Percentiles rank a stretch among this genome's conserved stretches.
phyloP scores from a whole-genome alignment of 1,139 yeast genomes.

The Yamadazyma triangularis region DNA sequence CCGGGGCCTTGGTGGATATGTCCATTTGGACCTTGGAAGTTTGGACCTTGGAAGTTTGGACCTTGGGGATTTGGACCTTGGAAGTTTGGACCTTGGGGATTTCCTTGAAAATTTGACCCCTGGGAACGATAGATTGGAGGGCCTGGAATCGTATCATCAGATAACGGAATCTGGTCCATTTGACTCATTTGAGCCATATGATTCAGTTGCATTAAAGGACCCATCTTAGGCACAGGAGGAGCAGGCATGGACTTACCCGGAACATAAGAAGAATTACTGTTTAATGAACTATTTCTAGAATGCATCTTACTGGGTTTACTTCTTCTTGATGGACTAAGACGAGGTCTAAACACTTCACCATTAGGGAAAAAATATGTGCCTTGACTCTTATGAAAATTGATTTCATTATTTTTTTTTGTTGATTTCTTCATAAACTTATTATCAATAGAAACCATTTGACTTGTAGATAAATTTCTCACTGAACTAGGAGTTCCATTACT shows the following conservation, averaged over 20 bases:
- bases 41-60: background rate
- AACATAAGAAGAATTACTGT: conserved; percentile 1
- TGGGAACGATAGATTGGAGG: no score
- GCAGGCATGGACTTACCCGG: background rate
- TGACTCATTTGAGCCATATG: background rate
- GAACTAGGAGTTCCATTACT: conserved; percentile 5
- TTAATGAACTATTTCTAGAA: conserved; percentile 1
- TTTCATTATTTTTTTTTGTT: conserved; percentile 16
- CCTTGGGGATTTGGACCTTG: background rate
- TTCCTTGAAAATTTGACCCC: background rate
- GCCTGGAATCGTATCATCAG: no score
- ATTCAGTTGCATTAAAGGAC: background rate
- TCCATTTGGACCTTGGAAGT: background rate
- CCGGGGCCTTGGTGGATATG: no score
- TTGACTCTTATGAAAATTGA: conserved; percentile 10
- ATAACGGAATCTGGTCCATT: background rate
- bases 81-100: background rate
- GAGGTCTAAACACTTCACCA: conserved; percentile 52
- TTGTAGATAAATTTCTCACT: conserved; percentile 35
- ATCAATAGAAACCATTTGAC: conserved; percentile 33
- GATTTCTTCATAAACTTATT: conserved; percentile 23
- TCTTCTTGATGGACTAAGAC: conserved; percentile 33
- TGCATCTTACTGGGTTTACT: conserved; percentile 31
- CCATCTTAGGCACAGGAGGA: conserved; percentile 1
- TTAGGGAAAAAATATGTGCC: conserved; percentile 49